phyloP scores from a whole-genome alignment of 2,329 filamentous ascomycete genomes.

The Aschersonia sp. region DNA sequence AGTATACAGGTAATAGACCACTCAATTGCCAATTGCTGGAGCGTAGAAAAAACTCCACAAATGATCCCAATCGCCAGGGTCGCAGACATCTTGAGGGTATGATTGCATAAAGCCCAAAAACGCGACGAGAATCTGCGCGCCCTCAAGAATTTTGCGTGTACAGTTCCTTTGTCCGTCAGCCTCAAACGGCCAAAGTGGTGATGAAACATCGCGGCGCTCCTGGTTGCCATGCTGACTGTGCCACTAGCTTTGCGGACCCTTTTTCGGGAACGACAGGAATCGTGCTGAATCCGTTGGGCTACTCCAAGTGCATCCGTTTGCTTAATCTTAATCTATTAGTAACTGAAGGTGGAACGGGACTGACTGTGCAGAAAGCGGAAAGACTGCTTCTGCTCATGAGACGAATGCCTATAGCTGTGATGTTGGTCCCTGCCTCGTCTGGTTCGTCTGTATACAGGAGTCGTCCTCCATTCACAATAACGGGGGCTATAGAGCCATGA shows the following conservation, averaged over 20 bases:
- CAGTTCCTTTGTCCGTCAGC: not conserved
- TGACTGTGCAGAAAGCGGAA: not conserved
- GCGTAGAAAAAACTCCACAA: no score
- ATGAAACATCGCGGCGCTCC: constrained; percentile 1
- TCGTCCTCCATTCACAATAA: no score
- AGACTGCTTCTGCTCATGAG: not conserved
- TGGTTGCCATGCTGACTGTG: not conserved
- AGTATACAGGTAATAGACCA: no score
- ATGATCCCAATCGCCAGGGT: no score
- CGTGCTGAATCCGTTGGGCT: not conserved
- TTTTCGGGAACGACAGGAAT: no score
- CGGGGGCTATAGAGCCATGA: not conserved
- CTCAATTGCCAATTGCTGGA: no score
- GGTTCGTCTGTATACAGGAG: no score
- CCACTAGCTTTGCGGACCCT: not conserved
- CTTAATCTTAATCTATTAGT: not conserved
- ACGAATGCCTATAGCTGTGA: no score
- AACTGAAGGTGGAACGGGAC: not conserved
- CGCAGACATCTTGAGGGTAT: not conserved
- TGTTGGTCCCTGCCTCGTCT: no score
- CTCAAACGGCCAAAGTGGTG: constrained; percentile 1
- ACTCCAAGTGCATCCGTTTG: not conserved
- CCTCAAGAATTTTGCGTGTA: not conserved
- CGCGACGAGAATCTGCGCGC: no score
- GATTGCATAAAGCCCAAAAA: not conserved